A percentile compares a stretch with the other conserved stretches of the same genome.
Conservation (phyloP, 495 filamentous ascomycete genomes). For the Penicillium paxilli region DNA sequence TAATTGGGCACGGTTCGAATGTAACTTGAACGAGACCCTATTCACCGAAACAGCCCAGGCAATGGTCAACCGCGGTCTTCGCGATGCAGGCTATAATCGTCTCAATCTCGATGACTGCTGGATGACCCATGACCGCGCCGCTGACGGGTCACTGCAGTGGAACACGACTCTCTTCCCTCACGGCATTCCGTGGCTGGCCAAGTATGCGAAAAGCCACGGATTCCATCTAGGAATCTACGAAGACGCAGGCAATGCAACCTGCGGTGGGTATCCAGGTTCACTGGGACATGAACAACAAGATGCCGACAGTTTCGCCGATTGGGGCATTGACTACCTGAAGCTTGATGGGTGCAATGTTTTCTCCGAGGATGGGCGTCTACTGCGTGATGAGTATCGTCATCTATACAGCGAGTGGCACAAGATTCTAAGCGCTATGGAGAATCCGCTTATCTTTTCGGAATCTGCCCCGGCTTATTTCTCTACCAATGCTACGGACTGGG, state of each 20-base stretch:
- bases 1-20: constrained; percentile 44
- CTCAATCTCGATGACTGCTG: constrained; percentile 48
- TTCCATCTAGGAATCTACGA: constrained; percentile 44
- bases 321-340: constrained; percentile 47
- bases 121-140: constrained; percentile 29
- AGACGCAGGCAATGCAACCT: constrained; percentile 41
- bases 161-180: constrained; percentile 36
- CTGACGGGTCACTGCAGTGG: constrained; percentile 36
- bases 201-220: constrained; percentile 30
- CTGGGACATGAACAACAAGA: constrained; percentile 36
- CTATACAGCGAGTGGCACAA: constrained; percentile 37
- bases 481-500: constrained; percentile 38
- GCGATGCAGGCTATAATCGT: constrained; percentile 38
- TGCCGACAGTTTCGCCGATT: constrained; percentile 37
- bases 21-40: constrained; percentile 43
- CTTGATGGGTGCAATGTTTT: constrained; percentile 42
- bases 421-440: constrained; percentile 28
- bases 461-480: constrained; percentile 45
- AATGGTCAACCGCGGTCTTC: constrained; percentile 38
- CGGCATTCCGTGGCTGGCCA: constrained; percentile 40
- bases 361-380: constrained; percentile 19
- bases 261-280: constrained; percentile 41
- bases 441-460: constrained; percentile 42
- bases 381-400: constrained; percentile 30
- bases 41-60: constrained; percentile 40